These are phyloP conservation scores for Colletotrichum lini DNA, from an alignment of 2,329 filamentous ascomycete genomes.

Conservation along the genomic window DNA sequence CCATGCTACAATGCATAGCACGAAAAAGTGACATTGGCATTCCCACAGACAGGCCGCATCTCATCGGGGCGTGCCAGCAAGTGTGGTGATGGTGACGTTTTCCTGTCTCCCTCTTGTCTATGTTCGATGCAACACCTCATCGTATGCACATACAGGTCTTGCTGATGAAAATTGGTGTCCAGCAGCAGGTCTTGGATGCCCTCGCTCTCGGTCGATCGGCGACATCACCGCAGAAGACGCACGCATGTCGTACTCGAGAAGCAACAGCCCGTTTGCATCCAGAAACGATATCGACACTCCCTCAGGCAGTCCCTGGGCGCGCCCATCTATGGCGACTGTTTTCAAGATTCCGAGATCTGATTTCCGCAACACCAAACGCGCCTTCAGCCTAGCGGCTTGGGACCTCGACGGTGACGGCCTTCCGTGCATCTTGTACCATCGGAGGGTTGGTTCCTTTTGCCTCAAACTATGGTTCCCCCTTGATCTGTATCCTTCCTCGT, in stretches of 20 bases:
- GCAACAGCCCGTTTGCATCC: too few relatives aligned
- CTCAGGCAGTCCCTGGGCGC: too few relatives aligned
- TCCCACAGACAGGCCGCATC: slow-evolving; percentile 9
- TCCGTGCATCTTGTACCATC: not conserved
- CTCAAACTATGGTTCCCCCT: not conserved
- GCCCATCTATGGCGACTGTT: not conserved
- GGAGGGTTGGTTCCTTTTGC: not conserved
- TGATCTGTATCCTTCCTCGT: not conserved
- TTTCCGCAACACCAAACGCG: not conserved
- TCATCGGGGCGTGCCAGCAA: not conserved
- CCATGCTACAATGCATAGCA: slow-evolving; percentile 15
- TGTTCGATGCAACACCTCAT: not conserved
- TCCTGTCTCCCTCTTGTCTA: not conserved
- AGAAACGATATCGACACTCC: not conserved
- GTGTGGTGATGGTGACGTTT: not conserved
- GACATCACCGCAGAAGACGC: not conserved
- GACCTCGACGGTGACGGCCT: not conserved
- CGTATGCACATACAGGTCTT: too few relatives aligned
- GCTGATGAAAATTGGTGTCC: too few relatives aligned
- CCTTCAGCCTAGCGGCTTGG: too few relatives aligned
- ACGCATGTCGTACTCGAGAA: not conserved
- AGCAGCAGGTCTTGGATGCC: not conserved
- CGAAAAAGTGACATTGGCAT: not conserved
- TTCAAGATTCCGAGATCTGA: not conserved
- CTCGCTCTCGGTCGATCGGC: not conserved